Evolutionary conservation across 2,329 filamentous ascomycete species (phyloP).

Genomic region (Beauveria australis): DNA sequence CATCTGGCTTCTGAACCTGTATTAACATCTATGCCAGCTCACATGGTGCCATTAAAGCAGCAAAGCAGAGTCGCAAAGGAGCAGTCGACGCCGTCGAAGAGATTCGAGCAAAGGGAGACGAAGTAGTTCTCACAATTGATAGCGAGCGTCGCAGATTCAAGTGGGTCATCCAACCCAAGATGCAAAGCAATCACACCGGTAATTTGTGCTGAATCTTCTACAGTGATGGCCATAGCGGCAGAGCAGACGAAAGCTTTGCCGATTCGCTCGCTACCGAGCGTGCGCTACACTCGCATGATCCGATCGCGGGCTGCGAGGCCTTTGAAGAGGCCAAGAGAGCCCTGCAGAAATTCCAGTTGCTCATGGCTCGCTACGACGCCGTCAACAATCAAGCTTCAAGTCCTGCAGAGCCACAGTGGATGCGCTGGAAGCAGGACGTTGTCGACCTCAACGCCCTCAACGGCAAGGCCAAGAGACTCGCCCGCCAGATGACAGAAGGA

Average conservation of each 20-base stretch:
- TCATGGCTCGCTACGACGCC: slow-evolving; percentile 18
- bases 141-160: neutral
- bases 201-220: neutral
- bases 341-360: slow-evolving; percentile 12
- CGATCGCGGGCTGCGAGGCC: slow-evolving; percentile 4
- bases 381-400: slow-evolving; percentile 14
- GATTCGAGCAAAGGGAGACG: neutral
- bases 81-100: neutral
- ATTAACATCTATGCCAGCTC: neutral
- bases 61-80: slow-evolving; percentile 1
- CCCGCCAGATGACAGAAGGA: slow-evolving; percentile 18
- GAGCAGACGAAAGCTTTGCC: neutral
- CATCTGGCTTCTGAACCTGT: neutral
- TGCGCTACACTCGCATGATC: neutral
- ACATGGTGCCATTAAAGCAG: neutral
- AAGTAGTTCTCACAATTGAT: neutral
- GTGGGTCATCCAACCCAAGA: neutral
- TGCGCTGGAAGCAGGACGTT: slow-evolving; percentile 27
- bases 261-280: neutral
- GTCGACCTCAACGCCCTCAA: slow-evolving; percentile 23
- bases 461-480: slow-evolving; percentile 17
- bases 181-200: neutral
- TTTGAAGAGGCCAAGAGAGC: slow-evolving; percentile 1
- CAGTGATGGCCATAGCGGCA: neutral
- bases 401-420: slow-evolving; percentile 20